Base-by-base conservation (phyloP, 2,329 filamentous ascomycete genomes). In the Acephala macrosclerotiorum region DNA sequence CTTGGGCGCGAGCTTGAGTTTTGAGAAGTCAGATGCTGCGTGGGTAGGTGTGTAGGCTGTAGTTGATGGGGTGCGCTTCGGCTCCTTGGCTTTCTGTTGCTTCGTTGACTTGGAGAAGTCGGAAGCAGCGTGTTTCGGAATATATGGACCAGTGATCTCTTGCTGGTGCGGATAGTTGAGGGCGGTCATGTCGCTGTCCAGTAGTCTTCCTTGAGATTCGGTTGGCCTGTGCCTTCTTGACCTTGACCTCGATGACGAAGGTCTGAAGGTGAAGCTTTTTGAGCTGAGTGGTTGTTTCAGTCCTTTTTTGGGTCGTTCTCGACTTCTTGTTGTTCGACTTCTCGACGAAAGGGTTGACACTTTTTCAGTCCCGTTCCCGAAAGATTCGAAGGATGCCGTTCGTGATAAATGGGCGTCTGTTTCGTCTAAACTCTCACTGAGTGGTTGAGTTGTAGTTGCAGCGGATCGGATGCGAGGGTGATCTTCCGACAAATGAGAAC, bases 71-170 rank as follows among this genome's bases (percentile, higher is more conserved):
- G 25, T 18, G 7, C 11, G 25, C 11, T 11, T 16, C 26, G 12
- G 49, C 14, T 18, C 22, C 18, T 26, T 18, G 25, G 22, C 12
- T 29, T 26, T 29, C 4, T 26, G 22, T 29, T 18, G 49, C 14
- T 26, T 26, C 11, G 49, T 53, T 16, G 49, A 53, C 26, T 33
- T 64, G 22, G 53, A 47, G 51, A 64, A 66, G 58, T 69, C 67
- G 6, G 64, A 42, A 4, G 61, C 65, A 12, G 69, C 69, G 57
- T 67, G 66, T 38, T 66, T 55, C n/a, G 69, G 69, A 25, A 65
- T 33, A 22, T 68, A 70, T n/a, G 68, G 49, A 29, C 22, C 25
- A 33, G 25, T 22, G 18, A 22, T 53, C 58, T 29, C 25, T 4
- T 29, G 49, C 16, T 26, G 2, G 8, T 26, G 20, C 47, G 26